These are phyloP conservation scores for Jacaranda copaia DNA, from an alignment of 257 asterid genomes.

Conservation along the genomic window DNA sequence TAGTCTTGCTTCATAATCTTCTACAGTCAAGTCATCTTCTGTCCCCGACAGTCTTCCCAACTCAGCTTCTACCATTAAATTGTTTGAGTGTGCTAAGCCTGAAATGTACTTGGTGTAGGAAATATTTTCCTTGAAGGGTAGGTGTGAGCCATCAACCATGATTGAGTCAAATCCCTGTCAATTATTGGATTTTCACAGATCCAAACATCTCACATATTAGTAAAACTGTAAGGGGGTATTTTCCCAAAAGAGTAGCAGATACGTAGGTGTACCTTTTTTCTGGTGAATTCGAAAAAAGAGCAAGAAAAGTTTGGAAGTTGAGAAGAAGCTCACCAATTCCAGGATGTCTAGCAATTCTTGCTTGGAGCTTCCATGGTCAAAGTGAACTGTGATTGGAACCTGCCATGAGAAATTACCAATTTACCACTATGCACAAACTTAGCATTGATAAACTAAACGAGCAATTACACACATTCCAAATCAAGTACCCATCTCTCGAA, in stretches of 20 bases:
- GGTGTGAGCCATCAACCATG: constrained; percentile 97
- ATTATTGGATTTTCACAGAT: constrained; percentile 29
- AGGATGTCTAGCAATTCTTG: constrained; percentile 82
- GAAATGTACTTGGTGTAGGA: constrained; percentile 78
- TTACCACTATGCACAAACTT: constrained; percentile 4
- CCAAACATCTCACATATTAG: constrained; percentile 11
- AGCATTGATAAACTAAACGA: not conserved
- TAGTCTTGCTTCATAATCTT: constrained; percentile 88
- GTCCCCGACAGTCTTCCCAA: constrained; percentile 98
- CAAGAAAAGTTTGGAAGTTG: constrained; percentile 1
- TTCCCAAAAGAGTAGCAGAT: constrained; percentile 8
- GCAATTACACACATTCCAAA: constrained; percentile 7
- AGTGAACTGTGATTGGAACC: constrained; percentile 97
- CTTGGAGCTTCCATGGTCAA: constrained; percentile 94
- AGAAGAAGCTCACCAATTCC: constrained; percentile 69
- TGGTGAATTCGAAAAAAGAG: not conserved
- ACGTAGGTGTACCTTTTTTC: not conserved
- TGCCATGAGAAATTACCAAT: constrained; percentile 44
- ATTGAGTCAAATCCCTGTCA: constrained; percentile 91
- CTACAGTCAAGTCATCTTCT: constrained; percentile 90
- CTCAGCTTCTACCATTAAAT: constrained; percentile 91
- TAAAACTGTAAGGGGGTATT: constrained; percentile 8
- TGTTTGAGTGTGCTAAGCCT: constrained; percentile 63
- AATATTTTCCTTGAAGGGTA: constrained; percentile 73
- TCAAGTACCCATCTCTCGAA: constrained; percentile 6